Base-by-base conservation (phyloP, 306 rosid genomes). In the Cucumis cinereus region DNA sequence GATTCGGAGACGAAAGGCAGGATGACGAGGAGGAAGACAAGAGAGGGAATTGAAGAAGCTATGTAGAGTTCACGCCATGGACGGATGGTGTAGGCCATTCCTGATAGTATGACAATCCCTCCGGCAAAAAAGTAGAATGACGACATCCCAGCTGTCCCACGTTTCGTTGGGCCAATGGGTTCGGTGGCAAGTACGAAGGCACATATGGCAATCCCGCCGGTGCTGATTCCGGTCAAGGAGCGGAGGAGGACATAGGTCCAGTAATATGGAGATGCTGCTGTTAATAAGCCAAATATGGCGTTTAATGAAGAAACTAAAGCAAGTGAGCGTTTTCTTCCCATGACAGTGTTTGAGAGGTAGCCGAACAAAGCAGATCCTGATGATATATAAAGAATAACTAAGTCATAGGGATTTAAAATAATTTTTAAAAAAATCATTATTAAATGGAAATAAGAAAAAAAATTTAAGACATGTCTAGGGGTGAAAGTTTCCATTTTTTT, bases 341-440 rank as follows among this genome's bases (percentile, higher is more conserved):
- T 79, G 24, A 70, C 80, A 2, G 97, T 87, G 81, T 90, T 90
- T 30, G 98, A 88, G 30, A 89, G 90, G 77, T 93, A 96, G 6
- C 98, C 98, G 78, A 93, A 93, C 62, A 82, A 76, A 61, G 93
- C 97, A 5, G 98, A 96, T 28, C 98, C 98, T 91, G 87, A 56
- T 15, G 20, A 17, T n/a, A 47, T 70, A 22, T 49, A 0, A 45
- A 45, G 52, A 13, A 12, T 45, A 13, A 45, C 6, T 45, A 45
- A 45, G 2, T 45, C 17, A 45, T 45, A 45, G 52, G 15, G 52
- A 45, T 45, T 45, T 12, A 45, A 45, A 45, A 2, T 11, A 45
- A 10, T 0, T 11, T 45, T 12, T 45, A 11, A 2, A 11, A 12
- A 45, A 45, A 45, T 4, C 52, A 13, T 45, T 2, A 45, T 45